Conservation (phyloP, 225 moss, liverwort and hornwort species). For the Pseudisothecium myosuroides region DNA sequence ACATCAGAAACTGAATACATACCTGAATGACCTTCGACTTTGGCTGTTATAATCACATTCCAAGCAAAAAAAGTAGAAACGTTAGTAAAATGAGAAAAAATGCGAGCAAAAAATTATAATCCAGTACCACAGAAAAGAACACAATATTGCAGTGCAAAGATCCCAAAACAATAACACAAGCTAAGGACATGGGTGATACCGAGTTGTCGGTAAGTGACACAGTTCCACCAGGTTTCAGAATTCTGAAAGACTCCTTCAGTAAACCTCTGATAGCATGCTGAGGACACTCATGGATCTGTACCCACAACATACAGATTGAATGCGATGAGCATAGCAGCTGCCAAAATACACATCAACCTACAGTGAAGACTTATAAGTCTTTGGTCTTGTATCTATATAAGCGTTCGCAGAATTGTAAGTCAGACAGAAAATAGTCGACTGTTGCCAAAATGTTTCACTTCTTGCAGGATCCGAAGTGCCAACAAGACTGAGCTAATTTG, state of each 20-base stretch:
- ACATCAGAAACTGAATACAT: neutral
- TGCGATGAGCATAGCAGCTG: neutral
- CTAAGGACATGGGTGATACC: constrained; percentile 17
- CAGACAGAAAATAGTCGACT: neutral
- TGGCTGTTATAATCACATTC: constrained; percentile 40
- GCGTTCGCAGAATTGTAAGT: neutral
- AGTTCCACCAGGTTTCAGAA: constrained; percentile 86
- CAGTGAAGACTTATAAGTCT: neutral
- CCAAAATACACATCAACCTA: neutral
- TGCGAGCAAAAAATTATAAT: neutral
- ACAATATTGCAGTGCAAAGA: neutral
- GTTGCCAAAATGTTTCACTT: neutral
- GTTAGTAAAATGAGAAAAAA: neutral
- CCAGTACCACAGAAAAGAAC: neutral
- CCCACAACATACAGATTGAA: neutral
- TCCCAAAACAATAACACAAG: neutral
- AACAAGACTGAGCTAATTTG: neutral
- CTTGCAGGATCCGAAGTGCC: neutral
- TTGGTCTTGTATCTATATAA: neutral
- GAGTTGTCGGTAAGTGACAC: constrained; percentile 69
- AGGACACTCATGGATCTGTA: constrained; percentile 82
- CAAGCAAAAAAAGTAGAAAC: neutral
- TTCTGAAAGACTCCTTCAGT: constrained; percentile 67
- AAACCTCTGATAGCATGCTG: constrained; percentile 36
- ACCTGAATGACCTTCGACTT: constrained; percentile 92